A percentile compares a stretch with the other conserved stretches of the same genome.
These are phyloP conservation scores for Aspergillus fumigatiaffinis DNA, from an alignment of 2,329 filamentous ascomycete species.

Conservation along the genomic window DNA sequence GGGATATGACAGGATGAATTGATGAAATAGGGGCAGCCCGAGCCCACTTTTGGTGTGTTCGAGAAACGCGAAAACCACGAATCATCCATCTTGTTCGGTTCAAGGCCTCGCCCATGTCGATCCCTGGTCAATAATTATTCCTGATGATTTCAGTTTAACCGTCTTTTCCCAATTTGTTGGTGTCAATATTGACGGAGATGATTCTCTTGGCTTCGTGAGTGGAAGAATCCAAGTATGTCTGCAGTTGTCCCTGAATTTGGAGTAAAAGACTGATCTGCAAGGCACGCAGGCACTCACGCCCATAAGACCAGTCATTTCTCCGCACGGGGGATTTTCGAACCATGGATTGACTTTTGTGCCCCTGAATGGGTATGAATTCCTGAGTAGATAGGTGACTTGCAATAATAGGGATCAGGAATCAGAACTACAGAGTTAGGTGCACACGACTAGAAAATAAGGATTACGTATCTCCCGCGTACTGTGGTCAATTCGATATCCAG, in stretches of 20 bases:
- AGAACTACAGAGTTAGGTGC: too few relatives aligned
- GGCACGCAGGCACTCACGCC: too few relatives aligned
- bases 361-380: background rate
- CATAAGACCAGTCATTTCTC: background rate
- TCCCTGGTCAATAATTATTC: constrained; percentile 20
- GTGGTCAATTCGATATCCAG: background rate
- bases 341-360: too few relatives aligned
- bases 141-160: background rate
- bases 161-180: background rate
- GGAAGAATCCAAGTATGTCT: background rate
- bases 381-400: too few relatives aligned
- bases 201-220: constrained; percentile 2
- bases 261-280: background rate
- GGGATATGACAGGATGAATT: background rate
- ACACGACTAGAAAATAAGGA: background rate
- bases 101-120: constrained; percentile 24
- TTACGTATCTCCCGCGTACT: too few relatives aligned
- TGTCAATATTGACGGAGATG: background rate
- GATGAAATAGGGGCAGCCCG: constrained; percentile 6
- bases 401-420: too few relatives aligned
- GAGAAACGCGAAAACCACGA: background rate
- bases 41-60: constrained; percentile 14
- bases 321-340: too few relatives aligned
- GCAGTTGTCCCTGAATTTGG: background rate
- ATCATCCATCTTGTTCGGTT: background rate